These are phyloP conservation scores for Coprinopsis marcescibilis DNA, from an alignment of 768 basidiomycete species.

Conservation along the genomic window DNA sequence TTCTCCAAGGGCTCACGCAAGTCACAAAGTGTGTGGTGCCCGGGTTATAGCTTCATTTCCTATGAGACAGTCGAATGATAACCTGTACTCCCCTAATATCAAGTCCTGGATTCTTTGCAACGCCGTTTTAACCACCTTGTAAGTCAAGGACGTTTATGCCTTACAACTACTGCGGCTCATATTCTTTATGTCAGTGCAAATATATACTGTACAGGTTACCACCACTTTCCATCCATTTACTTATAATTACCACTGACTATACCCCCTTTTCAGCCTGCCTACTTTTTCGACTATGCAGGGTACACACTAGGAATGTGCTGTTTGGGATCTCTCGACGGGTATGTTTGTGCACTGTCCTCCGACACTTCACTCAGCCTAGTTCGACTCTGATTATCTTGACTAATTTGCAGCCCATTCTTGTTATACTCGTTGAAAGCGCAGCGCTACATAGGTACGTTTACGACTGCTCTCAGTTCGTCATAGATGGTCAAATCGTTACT, in stretches of 20 bases:
- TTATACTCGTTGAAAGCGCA: constrained; percentile 15
- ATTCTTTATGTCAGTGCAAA: neutral
- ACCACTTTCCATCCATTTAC: too few relatives aligned
- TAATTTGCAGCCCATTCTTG: constrained; percentile 10
- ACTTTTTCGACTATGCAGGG: too few relatives aligned
- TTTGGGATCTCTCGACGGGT: neutral
- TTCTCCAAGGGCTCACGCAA: too few relatives aligned
- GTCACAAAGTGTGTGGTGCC: neutral
- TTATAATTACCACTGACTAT: too few relatives aligned
- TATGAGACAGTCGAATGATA: neutral
- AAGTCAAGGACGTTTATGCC: neutral
- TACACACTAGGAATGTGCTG: too few relatives aligned
- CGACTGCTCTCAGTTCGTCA: neutral
- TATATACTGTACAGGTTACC: neutral
- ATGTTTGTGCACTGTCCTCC: neutral
- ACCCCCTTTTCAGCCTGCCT: too few relatives aligned
- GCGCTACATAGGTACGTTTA: constrained; percentile 14
- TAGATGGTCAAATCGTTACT: neutral
- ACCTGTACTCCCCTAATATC: neutral
- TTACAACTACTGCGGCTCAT: neutral
- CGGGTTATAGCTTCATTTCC: neutral
- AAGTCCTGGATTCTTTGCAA: neutral
- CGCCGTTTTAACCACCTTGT: neutral
- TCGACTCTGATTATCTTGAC: neutral
- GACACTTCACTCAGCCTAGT: neutral